Percentiles rank a stretch among this genome's conserved stretches.
Conservation (phyloP, 1,139 yeast species). For the Pichia sp. region DNA sequence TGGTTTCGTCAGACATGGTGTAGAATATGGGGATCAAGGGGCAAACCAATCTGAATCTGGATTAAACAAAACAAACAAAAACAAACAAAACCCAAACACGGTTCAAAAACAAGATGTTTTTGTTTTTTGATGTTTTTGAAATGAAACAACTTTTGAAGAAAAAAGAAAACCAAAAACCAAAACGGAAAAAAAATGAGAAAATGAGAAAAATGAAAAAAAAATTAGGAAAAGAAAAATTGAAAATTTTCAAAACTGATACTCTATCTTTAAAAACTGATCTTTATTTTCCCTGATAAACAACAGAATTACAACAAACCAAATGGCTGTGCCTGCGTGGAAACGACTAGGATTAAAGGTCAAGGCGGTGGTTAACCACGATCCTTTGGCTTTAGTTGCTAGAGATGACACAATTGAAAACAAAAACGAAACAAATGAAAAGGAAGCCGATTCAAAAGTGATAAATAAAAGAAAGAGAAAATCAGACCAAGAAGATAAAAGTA, state of each 20-base stretch:
- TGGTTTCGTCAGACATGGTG: slow-evolving; percentile 21
- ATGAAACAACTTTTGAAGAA: not conserved
- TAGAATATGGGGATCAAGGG: not conserved
- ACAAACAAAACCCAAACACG: not conserved
- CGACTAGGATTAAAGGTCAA: slow-evolving; percentile 65
- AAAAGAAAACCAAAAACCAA: not conserved
- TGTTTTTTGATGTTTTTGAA: no score
- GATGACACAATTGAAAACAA: slow-evolving; percentile 34
- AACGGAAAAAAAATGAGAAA: not conserved
- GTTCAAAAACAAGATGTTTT: no score
- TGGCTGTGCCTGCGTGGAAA: slow-evolving; percentile 84
- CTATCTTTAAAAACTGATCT: no score
- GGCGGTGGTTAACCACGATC: slow-evolving; percentile 36
- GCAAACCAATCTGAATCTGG: not conserved
- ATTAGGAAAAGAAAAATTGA: not conserved
- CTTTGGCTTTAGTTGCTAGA: slow-evolving; percentile 31
- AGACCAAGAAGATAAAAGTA: slow-evolving; percentile 18
- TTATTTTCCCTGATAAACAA: not conserved
- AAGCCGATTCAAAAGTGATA: slow-evolving; percentile 8
- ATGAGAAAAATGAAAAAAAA: not conserved
- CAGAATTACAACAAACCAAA: not conserved
- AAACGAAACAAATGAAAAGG: slow-evolving; percentile 28
- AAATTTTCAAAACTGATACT: not conserved
- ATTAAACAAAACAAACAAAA: not conserved
- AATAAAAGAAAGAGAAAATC: not conserved